Evolutionary conservation across 1,284 basidiomycete species (phyloP).

Genomic region (Cystobasidium slooffiae): DNA sequence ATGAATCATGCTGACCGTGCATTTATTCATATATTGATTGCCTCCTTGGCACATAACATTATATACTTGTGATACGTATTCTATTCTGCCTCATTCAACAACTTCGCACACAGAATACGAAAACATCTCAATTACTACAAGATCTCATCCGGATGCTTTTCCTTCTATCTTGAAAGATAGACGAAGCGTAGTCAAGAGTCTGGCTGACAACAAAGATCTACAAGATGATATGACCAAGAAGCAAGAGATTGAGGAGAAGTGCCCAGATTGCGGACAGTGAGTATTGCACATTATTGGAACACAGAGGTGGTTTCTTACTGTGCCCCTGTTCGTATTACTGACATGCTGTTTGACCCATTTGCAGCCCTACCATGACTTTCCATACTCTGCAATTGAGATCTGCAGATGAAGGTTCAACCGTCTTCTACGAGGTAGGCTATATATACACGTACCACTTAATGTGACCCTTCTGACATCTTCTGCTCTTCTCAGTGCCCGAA

Average conservation of each 20-base stretch:
- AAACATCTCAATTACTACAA: slow-evolving; percentile 85
- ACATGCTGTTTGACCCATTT: slow-evolving; percentile 1
- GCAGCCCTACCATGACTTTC: slow-evolving; percentile 50
- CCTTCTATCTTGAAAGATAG: slow-evolving; percentile 86
- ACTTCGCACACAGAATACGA: slow-evolving; percentile 79
- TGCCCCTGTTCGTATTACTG: no score
- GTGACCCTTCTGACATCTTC: no score
- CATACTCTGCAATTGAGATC: slow-evolving; percentile 59
- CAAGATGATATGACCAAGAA: slow-evolving; percentile 10
- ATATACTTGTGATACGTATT: not conserved
- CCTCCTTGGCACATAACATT: not conserved
- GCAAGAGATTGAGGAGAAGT: slow-evolving; percentile 82
- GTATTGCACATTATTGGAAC: not conserved
- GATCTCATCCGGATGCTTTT: slow-evolving; percentile 90
- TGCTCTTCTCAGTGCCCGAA: slow-evolving; percentile 27
- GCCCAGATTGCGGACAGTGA: slow-evolving; percentile 75
- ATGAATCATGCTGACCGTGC: not conserved
- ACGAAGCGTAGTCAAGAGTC: slow-evolving; percentile 77
- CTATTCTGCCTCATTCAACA: slow-evolving; percentile 2
- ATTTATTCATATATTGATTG: not conserved
- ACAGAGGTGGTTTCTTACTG: not conserved
- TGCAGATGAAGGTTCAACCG: slow-evolving; percentile 57
- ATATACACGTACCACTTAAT: no score
- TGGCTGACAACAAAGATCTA: slow-evolving; percentile 49
- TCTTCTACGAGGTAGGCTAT: slow-evolving; percentile 44